Evolutionary conservation across 225 moss, liverwort and hornwort species (phyloP).

Genomic region (Polytrichum formosum): DNA sequence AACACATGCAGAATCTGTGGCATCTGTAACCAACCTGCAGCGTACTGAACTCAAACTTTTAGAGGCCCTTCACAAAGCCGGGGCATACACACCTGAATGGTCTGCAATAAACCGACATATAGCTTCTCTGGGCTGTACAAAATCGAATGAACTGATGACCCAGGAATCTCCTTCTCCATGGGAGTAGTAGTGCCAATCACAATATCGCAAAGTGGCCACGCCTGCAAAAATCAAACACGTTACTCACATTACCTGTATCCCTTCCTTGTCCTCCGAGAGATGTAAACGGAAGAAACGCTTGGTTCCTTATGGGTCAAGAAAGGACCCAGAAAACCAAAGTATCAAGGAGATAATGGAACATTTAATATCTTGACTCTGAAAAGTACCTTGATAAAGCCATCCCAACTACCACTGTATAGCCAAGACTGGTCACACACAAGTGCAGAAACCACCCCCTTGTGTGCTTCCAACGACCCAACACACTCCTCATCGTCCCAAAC

Average conservation of each 20-base stretch:
- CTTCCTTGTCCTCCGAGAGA: neutral
- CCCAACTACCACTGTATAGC: slow-evolving; percentile 91
- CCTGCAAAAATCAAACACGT: slow-evolving; percentile 15
- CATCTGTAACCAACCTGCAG: no score
- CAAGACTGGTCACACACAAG: slow-evolving; percentile 60
- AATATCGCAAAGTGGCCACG: slow-evolving; percentile 41
- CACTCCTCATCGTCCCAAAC: slow-evolving; percentile 87
- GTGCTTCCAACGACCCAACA: slow-evolving; percentile 66
- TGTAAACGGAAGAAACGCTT: neutral
- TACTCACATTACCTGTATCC: no score
- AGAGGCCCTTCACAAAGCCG: neutral
- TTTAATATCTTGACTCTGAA: neutral
- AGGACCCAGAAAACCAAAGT: neutral
- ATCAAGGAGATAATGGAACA: slow-evolving; percentile 6
- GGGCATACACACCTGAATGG: slow-evolving; percentile 33
- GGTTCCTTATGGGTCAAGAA: neutral
- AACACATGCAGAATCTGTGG: no score
- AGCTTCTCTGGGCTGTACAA: slow-evolving; percentile 25
- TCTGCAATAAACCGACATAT: slow-evolving; percentile 39
- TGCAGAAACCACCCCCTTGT: slow-evolving; percentile 66
- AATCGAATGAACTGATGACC: slow-evolving; percentile 39
- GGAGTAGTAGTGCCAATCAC: slow-evolving; percentile 19
- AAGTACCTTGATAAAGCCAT: slow-evolving; percentile 72
- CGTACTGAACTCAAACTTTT: no score
- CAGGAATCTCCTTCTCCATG: slow-evolving; percentile 35